A percentile compares a stretch with the other conserved stretches of the same genome.
Conservation (phyloP, 257 asterid genomes). For the Eustoma russellianum region DNA sequence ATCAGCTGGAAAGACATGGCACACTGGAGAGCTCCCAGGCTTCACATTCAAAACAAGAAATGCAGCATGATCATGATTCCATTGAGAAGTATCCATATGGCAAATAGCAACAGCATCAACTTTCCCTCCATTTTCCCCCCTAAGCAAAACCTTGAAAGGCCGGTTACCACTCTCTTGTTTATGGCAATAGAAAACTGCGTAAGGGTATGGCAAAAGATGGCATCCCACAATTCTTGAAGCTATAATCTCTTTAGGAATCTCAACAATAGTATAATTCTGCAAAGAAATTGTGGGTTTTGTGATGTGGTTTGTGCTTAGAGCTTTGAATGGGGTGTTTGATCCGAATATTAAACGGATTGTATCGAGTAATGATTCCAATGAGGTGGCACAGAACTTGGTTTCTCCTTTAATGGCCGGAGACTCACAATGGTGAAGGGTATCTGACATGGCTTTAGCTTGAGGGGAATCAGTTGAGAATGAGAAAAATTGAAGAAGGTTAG, state of each 20-base stretch:
- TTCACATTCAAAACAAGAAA: conserved; percentile 10
- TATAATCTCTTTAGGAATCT: conserved; percentile 21
- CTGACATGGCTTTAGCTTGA: conserved; percentile 58
- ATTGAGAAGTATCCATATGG: conserved; percentile 20
- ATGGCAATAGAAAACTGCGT: conserved; percentile 75
- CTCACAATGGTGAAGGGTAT: conserved; percentile 70
- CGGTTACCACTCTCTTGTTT: conserved; percentile 45
- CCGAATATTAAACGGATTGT: conserved; percentile 31
- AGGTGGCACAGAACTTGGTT: conserved; percentile 65
- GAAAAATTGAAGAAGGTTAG: conserved; percentile 34
- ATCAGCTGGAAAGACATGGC: conserved; percentile 21
- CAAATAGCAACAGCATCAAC: conserved; percentile 18
- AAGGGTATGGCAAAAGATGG: conserved; percentile 80
- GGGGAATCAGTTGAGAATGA: conserved; percentile 43
- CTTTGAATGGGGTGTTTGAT: conserved; percentile 19
- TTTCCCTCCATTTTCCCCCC: conserved; percentile 15
- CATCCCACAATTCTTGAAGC: conserved; percentile 46
- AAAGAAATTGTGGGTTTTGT: conserved; percentile 18
- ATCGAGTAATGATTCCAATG: conserved; percentile 62
- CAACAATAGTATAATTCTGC: conserved; percentile 53
- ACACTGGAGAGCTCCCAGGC: conserved; percentile 18
- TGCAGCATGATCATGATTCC: conserved; percentile 13
- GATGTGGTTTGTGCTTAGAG: conserved; percentile 38
- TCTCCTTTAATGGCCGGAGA: conserved; percentile 56
- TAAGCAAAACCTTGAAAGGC: conserved; percentile 23